Base-by-base conservation (phyloP, 148 eudicot genomes). In the Rhododendron henanense region DNA sequence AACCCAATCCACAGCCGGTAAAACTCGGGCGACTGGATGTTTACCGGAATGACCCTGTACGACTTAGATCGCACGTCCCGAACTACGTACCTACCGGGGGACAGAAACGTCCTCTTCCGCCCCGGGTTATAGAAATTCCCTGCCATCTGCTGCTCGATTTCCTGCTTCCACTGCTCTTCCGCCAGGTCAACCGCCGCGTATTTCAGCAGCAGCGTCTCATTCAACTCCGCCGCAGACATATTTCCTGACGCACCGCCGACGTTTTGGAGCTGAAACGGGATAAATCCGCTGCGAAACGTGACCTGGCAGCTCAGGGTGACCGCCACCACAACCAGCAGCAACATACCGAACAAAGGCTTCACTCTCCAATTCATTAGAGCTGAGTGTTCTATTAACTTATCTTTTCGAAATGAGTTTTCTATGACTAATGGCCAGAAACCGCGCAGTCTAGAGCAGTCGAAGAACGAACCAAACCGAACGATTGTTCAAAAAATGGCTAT, bases 131-230 rank as follows among this genome's bases (percentile, higher is more conserved):
- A 84, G 55, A 92, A 82, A 81, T 87, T 88, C 39, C 94, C 95
- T 39, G 91, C 93, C 55, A 93, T 28, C 84, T 94, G 78, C 44
- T 89, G 90, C 79, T 89, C 92, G 86, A 95, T 84, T 76, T 94
- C 94, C 25, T 81, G 84, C 86, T 88, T 91, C 84, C 91, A 50
- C 45, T 87, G 77, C 16, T 61, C 81, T 59, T 92, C 98, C 80
- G 90, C 92, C 45, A 83, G 48, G 44, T 96, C 96, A 83, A 91
- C 25, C 18, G 90, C 89, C 44, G 98, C 96, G 31, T 90, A 86
- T 63, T 85, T 91, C 50, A 96, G 84, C 78, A 96, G 87, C 16
- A 94, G 41, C 41, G 41, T 94, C 44, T 88, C 91, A 81, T 96
- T 94, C 44, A 93, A 89, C 71, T 86, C 65, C 18, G 4, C 79